Evolutionary conservation across 192 early-diverging fungal genomes (phyloP).

Genomic region (Backusella mclennaniae): DNA sequence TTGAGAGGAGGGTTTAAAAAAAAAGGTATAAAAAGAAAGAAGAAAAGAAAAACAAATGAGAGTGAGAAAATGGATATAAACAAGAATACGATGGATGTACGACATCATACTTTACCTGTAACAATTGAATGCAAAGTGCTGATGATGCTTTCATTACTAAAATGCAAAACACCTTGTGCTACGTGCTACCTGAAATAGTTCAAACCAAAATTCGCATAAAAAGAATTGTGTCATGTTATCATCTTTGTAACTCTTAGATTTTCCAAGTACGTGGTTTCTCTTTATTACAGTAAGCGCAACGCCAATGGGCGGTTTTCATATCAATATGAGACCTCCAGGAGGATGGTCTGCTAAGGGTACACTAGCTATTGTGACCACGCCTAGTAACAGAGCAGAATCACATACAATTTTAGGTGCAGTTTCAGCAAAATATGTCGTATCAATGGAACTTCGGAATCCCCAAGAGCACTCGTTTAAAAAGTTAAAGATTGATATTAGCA

Average conservation of each 20-base stretch:
- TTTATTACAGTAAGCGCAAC: background rate
- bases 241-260: background rate
- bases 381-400: too few species aligned
- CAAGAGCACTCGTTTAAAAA: too few species aligned
- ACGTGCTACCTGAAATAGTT: background rate
- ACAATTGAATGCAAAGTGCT: background rate
- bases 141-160: background rate
- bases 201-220: background rate
- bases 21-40: background rate
- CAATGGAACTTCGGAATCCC: too few species aligned
- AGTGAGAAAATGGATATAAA: background rate
- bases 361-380: too few species aligned
- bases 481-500: too few species aligned
- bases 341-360: too few species aligned
- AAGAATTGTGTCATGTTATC: background rate
- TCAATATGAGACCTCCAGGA: too few species aligned
- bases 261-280: background rate
- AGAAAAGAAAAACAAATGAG: background rate
- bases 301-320: too few species aligned
- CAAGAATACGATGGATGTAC: background rate
- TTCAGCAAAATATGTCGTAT: too few species aligned
- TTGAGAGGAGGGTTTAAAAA: too few species aligned
- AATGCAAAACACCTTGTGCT: background rate
- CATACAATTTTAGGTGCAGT: too few species aligned
- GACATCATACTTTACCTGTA: background rate